Conservation (phyloP, 2,329 filamentous ascomycete genomes). For the Beauveria bassiana region DNA sequence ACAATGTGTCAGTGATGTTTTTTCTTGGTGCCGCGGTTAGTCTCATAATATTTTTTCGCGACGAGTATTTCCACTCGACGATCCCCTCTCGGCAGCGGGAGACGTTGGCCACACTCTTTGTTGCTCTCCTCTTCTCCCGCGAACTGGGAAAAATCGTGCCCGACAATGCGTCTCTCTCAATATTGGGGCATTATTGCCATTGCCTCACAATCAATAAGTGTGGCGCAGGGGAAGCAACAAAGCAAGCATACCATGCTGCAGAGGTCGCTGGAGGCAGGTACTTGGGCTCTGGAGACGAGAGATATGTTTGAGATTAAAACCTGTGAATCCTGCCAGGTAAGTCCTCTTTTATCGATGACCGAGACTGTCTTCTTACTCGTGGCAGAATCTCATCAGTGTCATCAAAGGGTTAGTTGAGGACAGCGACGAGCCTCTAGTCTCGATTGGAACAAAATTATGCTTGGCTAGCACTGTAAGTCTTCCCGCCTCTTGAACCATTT, state of each 20-base stretch:
- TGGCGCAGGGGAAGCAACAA: not conserved
- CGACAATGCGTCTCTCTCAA: not conserved
- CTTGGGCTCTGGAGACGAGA: conserved; percentile 7
- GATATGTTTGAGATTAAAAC: conserved; percentile 11
- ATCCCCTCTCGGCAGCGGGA: not conserved
- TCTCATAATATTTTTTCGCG: not conserved
- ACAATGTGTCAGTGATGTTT: not conserved
- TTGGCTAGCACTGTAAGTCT: conserved; percentile 23
- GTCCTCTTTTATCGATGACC: not conserved
- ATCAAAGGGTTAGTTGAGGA: conserved; percentile 36
- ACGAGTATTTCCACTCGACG: not conserved
- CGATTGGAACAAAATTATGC: conserved; percentile 24
- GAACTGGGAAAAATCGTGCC: not conserved
- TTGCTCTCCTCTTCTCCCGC: not conserved
- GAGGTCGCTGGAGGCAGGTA: conserved; percentile 1
- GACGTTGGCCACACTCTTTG: too few species aligned
- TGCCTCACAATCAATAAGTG: not conserved
- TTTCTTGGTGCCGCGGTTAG: not conserved
- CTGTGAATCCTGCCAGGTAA: conserved; percentile 21
- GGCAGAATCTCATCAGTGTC: conserved; percentile 19
- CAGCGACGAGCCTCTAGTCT: conserved; percentile 34
- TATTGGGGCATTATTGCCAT: not conserved
- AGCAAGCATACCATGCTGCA: not conserved
- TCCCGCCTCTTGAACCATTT: too few species aligned
- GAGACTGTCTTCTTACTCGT: not conserved